Evolutionary conservation across 1,284 basidiomycete genomes (phyloP).

Genomic region (Moesziomyces sp.): DNA sequence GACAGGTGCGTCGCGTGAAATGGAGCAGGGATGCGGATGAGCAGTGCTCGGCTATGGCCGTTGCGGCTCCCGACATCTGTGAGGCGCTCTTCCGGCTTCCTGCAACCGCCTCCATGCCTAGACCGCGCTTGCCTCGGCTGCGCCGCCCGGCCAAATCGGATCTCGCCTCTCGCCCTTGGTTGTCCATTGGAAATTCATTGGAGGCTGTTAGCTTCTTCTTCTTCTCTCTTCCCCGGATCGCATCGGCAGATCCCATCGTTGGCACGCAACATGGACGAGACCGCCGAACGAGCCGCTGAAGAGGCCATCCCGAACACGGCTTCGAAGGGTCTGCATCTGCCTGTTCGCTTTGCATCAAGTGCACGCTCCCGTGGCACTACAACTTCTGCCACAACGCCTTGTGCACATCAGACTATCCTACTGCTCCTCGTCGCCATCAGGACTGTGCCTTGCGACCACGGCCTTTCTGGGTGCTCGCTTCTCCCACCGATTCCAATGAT

Average conservation of each 20-base stretch:
- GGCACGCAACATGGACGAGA: neutral
- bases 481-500: too few species aligned
- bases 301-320: too few species aligned
- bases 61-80: slow-evolving; percentile 26
- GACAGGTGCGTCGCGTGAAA: slow-evolving; percentile 17
- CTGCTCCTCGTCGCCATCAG: too few species aligned
- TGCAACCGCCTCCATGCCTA: neutral
- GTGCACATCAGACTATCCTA: too few species aligned
- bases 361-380: neutral
- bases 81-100: neutral
- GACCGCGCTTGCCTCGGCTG: neutral
- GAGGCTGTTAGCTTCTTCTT: too few species aligned
- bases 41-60: slow-evolving; percentile 18
- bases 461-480: neutral
- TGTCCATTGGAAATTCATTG: too few species aligned
- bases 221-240: neutral
- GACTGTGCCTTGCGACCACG: too few species aligned
- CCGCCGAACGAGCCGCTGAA: too few species aligned
- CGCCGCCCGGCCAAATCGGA: neutral
- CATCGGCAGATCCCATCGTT: neutral
- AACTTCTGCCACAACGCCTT: neutral
- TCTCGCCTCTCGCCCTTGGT: neutral
- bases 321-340: too few species aligned
- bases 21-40: slow-evolving; percentile 14
- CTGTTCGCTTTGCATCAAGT: neutral